Evolutionary conservation across 139 green algal genomes (phyloP), one percentile per base, ranked within the genome.

Genomic region (Haematococcus sp.): DNA sequence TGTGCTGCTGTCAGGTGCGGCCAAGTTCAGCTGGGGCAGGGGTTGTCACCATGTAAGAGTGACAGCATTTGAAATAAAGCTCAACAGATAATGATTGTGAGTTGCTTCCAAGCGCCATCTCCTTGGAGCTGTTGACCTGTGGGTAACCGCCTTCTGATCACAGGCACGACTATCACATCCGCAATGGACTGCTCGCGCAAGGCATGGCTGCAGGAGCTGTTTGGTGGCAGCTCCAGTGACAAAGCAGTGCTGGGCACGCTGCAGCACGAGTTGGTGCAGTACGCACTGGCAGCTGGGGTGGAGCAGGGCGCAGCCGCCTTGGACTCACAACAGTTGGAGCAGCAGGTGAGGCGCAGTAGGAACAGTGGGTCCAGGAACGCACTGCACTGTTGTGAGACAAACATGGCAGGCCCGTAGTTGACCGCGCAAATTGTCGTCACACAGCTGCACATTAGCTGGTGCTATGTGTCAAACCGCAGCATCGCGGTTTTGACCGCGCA

Each of bases 191-290:
- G 91, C 74, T 22, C 68, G 1, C 90, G 91, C 17, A 82, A 88
- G 33, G 82, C 88, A 0, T 88, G 91, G 75, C 78, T 96, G 66
- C 74, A 87, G n/a, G 90, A 96, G 80, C 79, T 81, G 4, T 76
- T 80, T 71, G 79, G 33, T 22, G 85, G 79, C 35, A 79, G 79
- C 11, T 49, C 59, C 54, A 69, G 68, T 32, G 69, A 70, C 20
- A 79, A 66, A 32, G 84, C 84, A 2, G 65, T 87, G 52, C 28
- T 78, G 1, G 88, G 88, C 43, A 90, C 83, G 13, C 75, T 93
- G 63, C 49, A 86, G 68, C 88, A 93, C 76, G 82, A 89, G 65
- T 70, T 93, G 34, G 63, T 91, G 55, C 84, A 92, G 83, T 43
- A 52, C 7, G 72, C 73, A n/a, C 55, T 88, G 70, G 40, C 55